phyloP scores from a whole-genome alignment of 2,329 filamentous ascomycete species.

The Plenodomus tracheiphilus region DNA sequence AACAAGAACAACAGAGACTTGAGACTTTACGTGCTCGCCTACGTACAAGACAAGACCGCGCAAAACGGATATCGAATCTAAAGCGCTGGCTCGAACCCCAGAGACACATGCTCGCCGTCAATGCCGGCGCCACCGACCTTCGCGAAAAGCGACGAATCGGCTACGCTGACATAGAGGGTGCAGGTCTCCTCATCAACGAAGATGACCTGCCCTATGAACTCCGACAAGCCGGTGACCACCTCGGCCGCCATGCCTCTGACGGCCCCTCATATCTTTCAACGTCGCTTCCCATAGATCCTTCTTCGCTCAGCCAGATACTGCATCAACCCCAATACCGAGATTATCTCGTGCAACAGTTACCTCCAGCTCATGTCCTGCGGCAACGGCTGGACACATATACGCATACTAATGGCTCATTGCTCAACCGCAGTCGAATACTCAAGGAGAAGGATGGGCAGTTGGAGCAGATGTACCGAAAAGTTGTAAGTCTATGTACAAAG shows the following conservation, averaged over 20 bases:
- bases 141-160: slow-evolving; percentile 51
- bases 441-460: slow-evolving; percentile 80
- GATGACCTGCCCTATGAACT: slow-evolving; percentile 34
- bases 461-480: slow-evolving; percentile 83
- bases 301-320: slow-evolving; percentile 32
- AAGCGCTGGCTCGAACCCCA: slow-evolving; percentile 73
- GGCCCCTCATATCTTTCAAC: slow-evolving; percentile 36
- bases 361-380: slow-evolving; percentile 52
- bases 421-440: slow-evolving; percentile 69
- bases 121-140: slow-evolving; percentile 42
- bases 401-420: slow-evolving; percentile 67
- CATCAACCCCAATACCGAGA: slow-evolving; percentile 19
- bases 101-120: slow-evolving; percentile 55
- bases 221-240: slow-evolving; percentile 32
- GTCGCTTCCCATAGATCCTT: slow-evolving; percentile 25
- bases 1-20: slow-evolving; percentile 73
- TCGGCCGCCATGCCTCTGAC: slow-evolving; percentile 34
- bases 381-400: slow-evolving; percentile 72
- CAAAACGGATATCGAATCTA: slow-evolving; percentile 76
- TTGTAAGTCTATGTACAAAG: slow-evolving; percentile 84
- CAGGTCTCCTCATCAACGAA: slow-evolving; percentile 31
- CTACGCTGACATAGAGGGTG: slow-evolving; percentile 51
- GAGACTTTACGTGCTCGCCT: slow-evolving; percentile 70
- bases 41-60: slow-evolving; percentile 65
- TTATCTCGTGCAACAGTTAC: slow-evolving; percentile 18